Base-by-base conservation (phyloP, 805 yeast species). In the Pichia gijzeniarum region DNA sequence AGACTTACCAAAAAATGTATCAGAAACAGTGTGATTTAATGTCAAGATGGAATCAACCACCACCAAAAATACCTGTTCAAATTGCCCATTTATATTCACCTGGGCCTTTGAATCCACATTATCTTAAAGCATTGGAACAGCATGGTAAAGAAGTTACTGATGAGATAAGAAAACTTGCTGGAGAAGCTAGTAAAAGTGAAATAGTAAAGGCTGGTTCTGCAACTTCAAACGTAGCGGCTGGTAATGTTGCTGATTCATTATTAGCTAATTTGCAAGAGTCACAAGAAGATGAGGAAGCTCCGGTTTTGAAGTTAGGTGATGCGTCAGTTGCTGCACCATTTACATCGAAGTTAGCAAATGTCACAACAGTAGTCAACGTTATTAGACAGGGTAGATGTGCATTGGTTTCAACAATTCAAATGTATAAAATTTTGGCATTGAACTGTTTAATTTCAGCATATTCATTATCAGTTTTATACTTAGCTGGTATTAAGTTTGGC, bases 301-400 rank as follows among this genome's bases (percentile, higher is more conserved):
- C 99, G 48, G 79, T 84, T 39, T 76, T 93, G 70, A 93, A 93
- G 65, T 73, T 93, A 45, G 99, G 99, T 58, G 99, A 93, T 69
- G 99, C 99, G 13, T 90, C 97, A 20, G 96, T 95, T 58, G 99
- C 99, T 45, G 99, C 99, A 30, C 99, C 99, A 39, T 88, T 93
- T 65, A 93, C 99, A 17, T 90, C 98, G 20, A 93, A 93, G 63
- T 76, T 93, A 53, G 79, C 96, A 21, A 85, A 84, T 59, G 99
- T 93, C 28, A 77, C 90, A 45, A 83, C 99, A 45, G 96, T 93
- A 45, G 85, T 95, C 43, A 83, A 89, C 61, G 85, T 93, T 53
- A 79, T 93, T 55, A 89, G 99, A 68, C 97, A 93, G 73, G 99
- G 99, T 53, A 88, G 99, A 69, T 87, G 96, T 73, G 96, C 99